Evolutionary conservation across 106 monocot species (phyloP), one percentile per base, ranked within the genome.

Genomic region (Dendrobium chrysotoxum): DNA sequence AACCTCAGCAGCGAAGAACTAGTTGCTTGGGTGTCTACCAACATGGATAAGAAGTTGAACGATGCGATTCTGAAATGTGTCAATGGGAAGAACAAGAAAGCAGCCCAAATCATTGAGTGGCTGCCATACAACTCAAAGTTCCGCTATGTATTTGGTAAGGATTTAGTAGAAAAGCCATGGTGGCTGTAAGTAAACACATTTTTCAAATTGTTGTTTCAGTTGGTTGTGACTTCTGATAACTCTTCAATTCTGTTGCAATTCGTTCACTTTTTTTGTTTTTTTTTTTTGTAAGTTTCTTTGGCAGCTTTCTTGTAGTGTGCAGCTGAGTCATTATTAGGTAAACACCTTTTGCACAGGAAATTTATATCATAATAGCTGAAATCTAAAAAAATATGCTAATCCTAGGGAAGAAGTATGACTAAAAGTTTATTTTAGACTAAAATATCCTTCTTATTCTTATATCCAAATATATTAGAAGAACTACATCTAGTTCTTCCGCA

Each of bases 31-130:
- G 80, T 85, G 31, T 85, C 65, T 44, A 76, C 81, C 39, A 92
- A 90, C 78, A 79, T 81, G 1, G 94, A 92, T 53, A 80, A 47
- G 42, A 87, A 87, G 45, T 41, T 87, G 77, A 83, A 83, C 9
- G 88, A 85, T 21, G 79, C 80, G 12, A 86, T 94, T 38, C 64
- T 81, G 67, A 87, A 75, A 55, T 91, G 87, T 75, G 44, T 83
- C 11, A 80, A 81, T 87, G 76, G 50, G 58, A 83, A 75, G 39
- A 80, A 79, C 75, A 87, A 82, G 66, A 95, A 87, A 77, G 80
- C 83, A 5, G 86, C 85, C 1, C 94, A 94, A 80, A 55, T 84
- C 21, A 80, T 92, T 50, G 94, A 95, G 75, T 90, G 92, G 92
- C 39, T 90, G 21, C 90, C 90, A 11, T 90, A 92, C 73, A 91